Conservation (phyloP, 2,329 filamentous ascomycete species). For the Acrodontium crateriforme region DNA sequence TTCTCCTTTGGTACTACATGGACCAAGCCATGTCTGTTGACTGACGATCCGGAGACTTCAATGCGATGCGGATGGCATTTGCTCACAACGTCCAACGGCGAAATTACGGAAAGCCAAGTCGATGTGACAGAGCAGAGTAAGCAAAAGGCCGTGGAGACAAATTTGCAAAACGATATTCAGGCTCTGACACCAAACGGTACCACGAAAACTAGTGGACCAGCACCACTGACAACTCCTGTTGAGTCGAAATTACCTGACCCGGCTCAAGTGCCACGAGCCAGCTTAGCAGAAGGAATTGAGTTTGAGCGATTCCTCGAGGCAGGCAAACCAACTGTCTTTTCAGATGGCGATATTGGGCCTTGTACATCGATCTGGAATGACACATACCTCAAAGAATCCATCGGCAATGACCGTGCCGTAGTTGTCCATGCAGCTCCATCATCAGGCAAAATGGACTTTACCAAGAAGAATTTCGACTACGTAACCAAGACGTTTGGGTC, state of each 20-base stretch:
- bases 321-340: conserved; percentile 51
- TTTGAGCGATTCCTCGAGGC: conserved; percentile 47
- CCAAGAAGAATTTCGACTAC: conserved; percentile 70
- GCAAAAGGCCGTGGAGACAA: background rate
- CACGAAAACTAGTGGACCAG: no score
- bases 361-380: conserved; percentile 56
- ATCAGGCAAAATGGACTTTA: conserved; percentile 63
- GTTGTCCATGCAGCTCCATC: conserved; percentile 58
- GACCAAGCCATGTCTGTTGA: conserved; percentile 44
- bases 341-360: conserved; percentile 49
- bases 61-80: conserved; percentile 15
- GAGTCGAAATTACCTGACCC: conserved; percentile 9
- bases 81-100: conserved; percentile 11
- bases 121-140: background rate
- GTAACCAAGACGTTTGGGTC: conserved; percentile 50
- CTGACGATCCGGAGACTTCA: conserved; percentile 11
- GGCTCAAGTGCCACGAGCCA: conserved; percentile 36
- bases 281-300: conserved; percentile 37
- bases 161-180: background rate
- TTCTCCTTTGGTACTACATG: conserved; percentile 84
- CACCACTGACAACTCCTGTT: no score
- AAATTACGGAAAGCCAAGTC: conserved; percentile 1
- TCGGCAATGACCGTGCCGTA: conserved; percentile 52
- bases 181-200: no score
- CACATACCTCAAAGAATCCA: conserved; percentile 48